Base-by-base conservation (phyloP, 148 eudicot species). In the Vaccinium corymbosum region DNA sequence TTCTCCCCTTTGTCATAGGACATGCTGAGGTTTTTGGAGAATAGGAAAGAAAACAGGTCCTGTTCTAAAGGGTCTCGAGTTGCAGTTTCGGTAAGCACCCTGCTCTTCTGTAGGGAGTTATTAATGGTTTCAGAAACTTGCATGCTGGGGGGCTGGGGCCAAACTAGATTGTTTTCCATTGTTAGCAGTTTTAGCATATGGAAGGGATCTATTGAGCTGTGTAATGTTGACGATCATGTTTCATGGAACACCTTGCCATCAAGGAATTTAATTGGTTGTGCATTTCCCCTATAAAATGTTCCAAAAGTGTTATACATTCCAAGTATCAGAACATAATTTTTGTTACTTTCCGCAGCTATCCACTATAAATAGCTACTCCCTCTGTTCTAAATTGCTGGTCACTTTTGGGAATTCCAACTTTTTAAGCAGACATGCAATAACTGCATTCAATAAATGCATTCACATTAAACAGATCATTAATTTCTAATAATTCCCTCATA, bases 51-150 rank as follows among this genome's bases (percentile, higher is more conserved):
- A 78, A 94, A 91, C 82, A 83, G 87, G 72, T 87, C 95, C 81
- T 92, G 92, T 87, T 94, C 88, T 46, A 92, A 91, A 85, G 91
- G 93, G 80, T 88, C 93, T 74, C 88, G 95, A 57, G 88, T 93
- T 79, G 98, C 98, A 81, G 89, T 93, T 22, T 86, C 90, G 61
- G 98, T 94, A 93, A 90, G 95, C 84, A 62, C 48, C 72, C 59
- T 51, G 35, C 27, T 80, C 78, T 73, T 55, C 53, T 38, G 2
- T 35, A 38, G 78, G 59, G 27, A 50, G 52, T 70, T 42, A 29
- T 53, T 79, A 15, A 27, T 79, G 22, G 29, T 57, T 19, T 79
- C 7, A 57, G 32, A 66, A 66, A 10, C 72, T 66, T 66, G 25
- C 78, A 75, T 75, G 78, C 52, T 42, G 15, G 55, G 51, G 22